A percentile compares a stretch with the other conserved stretches of the same genome.
phyloP scores from a whole-genome alignment of 768 basidiomycete species.

The Amanita subjunquillea region DNA sequence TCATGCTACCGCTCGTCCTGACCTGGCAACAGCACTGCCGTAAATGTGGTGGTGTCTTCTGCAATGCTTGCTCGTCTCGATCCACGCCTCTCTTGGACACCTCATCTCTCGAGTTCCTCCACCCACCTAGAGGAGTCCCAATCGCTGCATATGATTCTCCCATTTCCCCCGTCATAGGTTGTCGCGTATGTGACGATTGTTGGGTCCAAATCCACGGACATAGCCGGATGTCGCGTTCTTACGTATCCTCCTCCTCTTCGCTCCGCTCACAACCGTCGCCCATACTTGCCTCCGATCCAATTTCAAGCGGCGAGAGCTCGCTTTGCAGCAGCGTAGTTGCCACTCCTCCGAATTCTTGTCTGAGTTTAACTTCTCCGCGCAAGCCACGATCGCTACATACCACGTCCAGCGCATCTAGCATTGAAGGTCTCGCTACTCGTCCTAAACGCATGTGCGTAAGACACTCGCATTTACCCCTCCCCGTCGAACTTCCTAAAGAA shows the following conservation, averaged over 20 bases:
- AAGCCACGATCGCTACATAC: slow-evolving; percentile 21
- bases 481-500: slow-evolving; percentile 22
- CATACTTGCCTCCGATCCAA: slow-evolving; percentile 20
- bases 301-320: slow-evolving; percentile 22
- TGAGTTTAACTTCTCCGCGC: slow-evolving; percentile 15
- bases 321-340: slow-evolving; percentile 19
- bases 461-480: slow-evolving; percentile 26
- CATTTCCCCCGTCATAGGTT: slow-evolving; percentile 41
- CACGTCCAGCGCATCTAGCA: slow-evolving; percentile 22
- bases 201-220: slow-evolving; percentile 62
- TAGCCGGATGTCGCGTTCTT: slow-evolving; percentile 32
- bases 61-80: slow-evolving; percentile 48
- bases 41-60: slow-evolving; percentile 77
- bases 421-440: slow-evolving; percentile 15
- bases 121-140: slow-evolving; percentile 61
- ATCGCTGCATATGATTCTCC: slow-evolving; percentile 48
- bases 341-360: slow-evolving; percentile 15
- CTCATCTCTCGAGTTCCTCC: slow-evolving; percentile 57
- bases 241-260: slow-evolving; percentile 14
- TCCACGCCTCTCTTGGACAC: slow-evolving; percentile 61
- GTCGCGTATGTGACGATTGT: slow-evolving; percentile 74
- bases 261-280: slow-evolving; percentile 19
- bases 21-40: slow-evolving; percentile 54
- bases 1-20: slow-evolving; percentile 11
- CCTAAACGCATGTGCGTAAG: slow-evolving; percentile 22